phyloP scores from a whole-genome alignment of 164 flowering plant genomes.

The Vitis rupestris region DNA sequence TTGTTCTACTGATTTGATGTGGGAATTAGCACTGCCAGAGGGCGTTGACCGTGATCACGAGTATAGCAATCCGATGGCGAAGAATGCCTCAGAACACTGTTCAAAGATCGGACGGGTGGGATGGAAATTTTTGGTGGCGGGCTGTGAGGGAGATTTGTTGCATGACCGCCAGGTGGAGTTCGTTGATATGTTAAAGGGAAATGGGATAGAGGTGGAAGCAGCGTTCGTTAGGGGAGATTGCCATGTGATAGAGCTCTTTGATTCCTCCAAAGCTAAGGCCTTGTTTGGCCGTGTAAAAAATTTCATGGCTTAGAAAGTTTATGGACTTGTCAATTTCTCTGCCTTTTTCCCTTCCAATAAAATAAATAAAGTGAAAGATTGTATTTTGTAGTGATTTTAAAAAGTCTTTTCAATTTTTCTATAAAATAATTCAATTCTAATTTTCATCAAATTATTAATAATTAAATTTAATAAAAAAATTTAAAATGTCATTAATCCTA shows the following conservation, averaged over 20 bases:
- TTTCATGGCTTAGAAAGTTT: not conserved
- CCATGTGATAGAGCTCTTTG: slow-evolving; percentile 11
- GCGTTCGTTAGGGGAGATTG: slow-evolving; percentile 3
- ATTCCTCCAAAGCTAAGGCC: slow-evolving; percentile 5
- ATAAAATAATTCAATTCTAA: too few relatives aligned
- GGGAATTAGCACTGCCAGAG: slow-evolving; percentile 33
- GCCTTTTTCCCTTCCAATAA: too few relatives aligned
- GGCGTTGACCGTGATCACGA: slow-evolving; percentile 43
- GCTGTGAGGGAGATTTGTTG: slow-evolving; percentile 32
- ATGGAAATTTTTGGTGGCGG: slow-evolving; percentile 17
- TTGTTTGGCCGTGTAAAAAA: not conserved
- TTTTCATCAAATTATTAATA: too few relatives aligned
- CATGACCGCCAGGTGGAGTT: slow-evolving; percentile 23
- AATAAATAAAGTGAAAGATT: too few relatives aligned
- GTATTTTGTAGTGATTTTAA: too few relatives aligned
- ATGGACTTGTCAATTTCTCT: too few relatives aligned
- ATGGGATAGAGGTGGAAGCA: slow-evolving; percentile 13
- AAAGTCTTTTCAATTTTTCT: too few relatives aligned
- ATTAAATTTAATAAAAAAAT: too few relatives aligned
- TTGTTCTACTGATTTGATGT: slow-evolving; percentile 25
- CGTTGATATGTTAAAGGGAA: slow-evolving; percentile 14
- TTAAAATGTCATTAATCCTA: too few relatives aligned
- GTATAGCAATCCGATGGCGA: slow-evolving; percentile 27
- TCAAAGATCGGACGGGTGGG: slow-evolving; percentile 10
- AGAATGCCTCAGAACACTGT: slow-evolving; percentile 9